A percentile compares a stretch with the other conserved stretches of the same genome.
phyloP scores from a whole-genome alignment of 495 filamentous ascomycete genomes.

The Penicillium lividum region DNA sequence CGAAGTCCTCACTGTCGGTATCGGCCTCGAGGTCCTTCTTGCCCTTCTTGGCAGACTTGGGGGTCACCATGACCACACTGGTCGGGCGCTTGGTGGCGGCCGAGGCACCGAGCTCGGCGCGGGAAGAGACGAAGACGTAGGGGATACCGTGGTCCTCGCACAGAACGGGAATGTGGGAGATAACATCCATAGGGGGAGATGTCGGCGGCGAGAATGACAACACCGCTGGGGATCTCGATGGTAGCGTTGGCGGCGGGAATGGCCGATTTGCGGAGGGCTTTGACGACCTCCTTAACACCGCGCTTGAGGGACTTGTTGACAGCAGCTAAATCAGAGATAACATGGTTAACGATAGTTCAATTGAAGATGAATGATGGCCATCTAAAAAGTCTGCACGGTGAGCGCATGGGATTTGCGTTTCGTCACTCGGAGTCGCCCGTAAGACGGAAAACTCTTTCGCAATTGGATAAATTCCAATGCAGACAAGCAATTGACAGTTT shows the following conservation, averaged over 20 bases:
- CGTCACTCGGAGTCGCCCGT: not conserved
- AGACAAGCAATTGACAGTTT: not conserved
- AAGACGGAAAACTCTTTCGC: not conserved
- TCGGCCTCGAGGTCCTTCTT: slow-evolving; percentile 53
- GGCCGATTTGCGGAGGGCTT: slow-evolving; percentile 88
- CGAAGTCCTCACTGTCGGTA: slow-evolving; percentile 64
- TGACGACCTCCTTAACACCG: slow-evolving; percentile 98
- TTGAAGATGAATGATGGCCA: not conserved
- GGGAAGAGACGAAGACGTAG: slow-evolving; percentile 85
- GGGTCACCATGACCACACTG: slow-evolving; percentile 83
- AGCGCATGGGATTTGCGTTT: not conserved
- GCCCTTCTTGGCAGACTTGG: slow-evolving; percentile 58
- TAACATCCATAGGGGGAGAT: slow-evolving; percentile 98
- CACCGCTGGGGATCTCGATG: slow-evolving; percentile 57
- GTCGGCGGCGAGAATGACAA: slow-evolving; percentile 92
- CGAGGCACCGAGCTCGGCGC: slow-evolving; percentile 88
- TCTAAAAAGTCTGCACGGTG: not conserved
- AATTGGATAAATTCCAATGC: not conserved
- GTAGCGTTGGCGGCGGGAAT: slow-evolving; percentile 53
- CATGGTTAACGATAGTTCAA: slow-evolving; percentile 21
- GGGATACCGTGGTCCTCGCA: slow-evolving; percentile 97
- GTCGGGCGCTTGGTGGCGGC: slow-evolving; percentile 93
- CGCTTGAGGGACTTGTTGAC: slow-evolving; percentile 93
- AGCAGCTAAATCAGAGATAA: slow-evolving; percentile 59
- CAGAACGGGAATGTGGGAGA: slow-evolving; percentile 93